These are phyloP conservation scores for Saussurea involucrata DNA, from an alignment of 129 eudicot species.

Conservation along the genomic window DNA sequence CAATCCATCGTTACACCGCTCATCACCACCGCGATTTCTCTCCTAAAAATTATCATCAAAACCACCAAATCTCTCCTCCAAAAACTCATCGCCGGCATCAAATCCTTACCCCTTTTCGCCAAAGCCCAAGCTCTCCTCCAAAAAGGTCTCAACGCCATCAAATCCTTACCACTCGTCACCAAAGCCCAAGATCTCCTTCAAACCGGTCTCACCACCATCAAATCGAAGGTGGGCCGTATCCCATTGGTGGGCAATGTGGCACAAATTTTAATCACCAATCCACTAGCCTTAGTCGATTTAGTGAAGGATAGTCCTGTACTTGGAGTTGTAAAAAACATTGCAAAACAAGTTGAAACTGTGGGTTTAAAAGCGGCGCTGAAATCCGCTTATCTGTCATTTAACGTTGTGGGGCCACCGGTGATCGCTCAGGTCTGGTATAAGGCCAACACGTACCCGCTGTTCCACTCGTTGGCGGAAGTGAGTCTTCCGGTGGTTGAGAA, in stretches of 20 bases:
- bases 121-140: background rate
- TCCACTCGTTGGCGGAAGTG: slow-evolving; percentile 37
- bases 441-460: slow-evolving; percentile 29
- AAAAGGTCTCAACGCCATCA: background rate
- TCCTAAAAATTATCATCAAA: background rate
- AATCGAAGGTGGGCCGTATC: slow-evolving; percentile 10
- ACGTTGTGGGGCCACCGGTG: slow-evolving; percentile 27
- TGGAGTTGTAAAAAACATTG: slow-evolving; percentile 25
- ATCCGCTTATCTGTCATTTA: slow-evolving; percentile 34
- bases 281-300: slow-evolving; percentile 4
- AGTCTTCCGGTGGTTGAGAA: slow-evolving; percentile 45
- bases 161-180: background rate
- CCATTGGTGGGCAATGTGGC: slow-evolving; percentile 20
- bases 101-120: background rate
- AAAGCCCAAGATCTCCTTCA: background rate
- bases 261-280: slow-evolving; percentile 1
- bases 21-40: slow-evolving; percentile 3
- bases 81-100: background rate
- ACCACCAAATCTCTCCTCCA: slow-evolving; percentile 3
- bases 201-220: slow-evolving; percentile 5
- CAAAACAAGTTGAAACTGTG: slow-evolving; percentile 25
- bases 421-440: slow-evolving; percentile 49
- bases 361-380: slow-evolving; percentile 49
- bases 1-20: background rate
- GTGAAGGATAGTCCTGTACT: slow-evolving; percentile 12